phyloP scores from a whole-genome alignment of 1,284 basidiomycete species.

The Rhizoctonia solani region DNA sequence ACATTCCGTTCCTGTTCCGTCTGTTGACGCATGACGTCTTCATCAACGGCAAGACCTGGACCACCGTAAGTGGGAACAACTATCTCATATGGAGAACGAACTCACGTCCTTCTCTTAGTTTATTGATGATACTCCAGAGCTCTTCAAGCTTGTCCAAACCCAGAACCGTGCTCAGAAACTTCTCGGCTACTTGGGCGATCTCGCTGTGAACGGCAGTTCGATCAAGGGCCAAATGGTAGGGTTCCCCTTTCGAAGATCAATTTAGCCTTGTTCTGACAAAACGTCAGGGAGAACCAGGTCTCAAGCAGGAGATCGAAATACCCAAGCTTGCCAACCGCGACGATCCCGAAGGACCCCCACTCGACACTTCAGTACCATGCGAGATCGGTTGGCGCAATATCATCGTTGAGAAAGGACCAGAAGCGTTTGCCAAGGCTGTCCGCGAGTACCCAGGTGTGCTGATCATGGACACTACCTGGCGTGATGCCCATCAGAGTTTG shows the following conservation, averaged over 20 bases:
- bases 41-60: conserved; percentile 97
- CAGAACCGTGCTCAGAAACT: conserved; percentile 99
- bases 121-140: conserved; percentile 98
- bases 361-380: conserved; percentile 86
- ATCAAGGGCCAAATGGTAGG: conserved; percentile 84
- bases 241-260: conserved; percentile 12
- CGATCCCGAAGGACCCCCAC: conserved; percentile 68
- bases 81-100: conserved; percentile 7
- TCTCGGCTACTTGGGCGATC: conserved; percentile 94
- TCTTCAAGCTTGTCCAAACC: conserved; percentile 97
- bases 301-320: conserved; percentile 86
- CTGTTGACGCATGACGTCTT: conserved; percentile 98
- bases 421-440: conserved; percentile 98
- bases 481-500: conserved; percentile 98
- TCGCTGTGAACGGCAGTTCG: conserved; percentile 96
- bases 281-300: conserved; percentile 84
- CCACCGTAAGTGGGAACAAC: conserved; percentile 64
- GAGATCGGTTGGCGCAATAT: conserved; percentile 97
- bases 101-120: conserved; percentile 59
- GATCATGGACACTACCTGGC: conserved; percentile 99
- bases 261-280: conserved; percentile 13
- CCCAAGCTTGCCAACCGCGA: conserved; percentile 81
- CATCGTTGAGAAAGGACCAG: conserved; percentile 96
- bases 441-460: conserved; percentile 93
- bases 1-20: conserved; percentile 99